A percentile compares a stretch with the other conserved stretches of the same genome.
Evolutionary conservation across 1,284 basidiomycete species (phyloP).

Genomic region (Mrakiaceae sp.): DNA sequence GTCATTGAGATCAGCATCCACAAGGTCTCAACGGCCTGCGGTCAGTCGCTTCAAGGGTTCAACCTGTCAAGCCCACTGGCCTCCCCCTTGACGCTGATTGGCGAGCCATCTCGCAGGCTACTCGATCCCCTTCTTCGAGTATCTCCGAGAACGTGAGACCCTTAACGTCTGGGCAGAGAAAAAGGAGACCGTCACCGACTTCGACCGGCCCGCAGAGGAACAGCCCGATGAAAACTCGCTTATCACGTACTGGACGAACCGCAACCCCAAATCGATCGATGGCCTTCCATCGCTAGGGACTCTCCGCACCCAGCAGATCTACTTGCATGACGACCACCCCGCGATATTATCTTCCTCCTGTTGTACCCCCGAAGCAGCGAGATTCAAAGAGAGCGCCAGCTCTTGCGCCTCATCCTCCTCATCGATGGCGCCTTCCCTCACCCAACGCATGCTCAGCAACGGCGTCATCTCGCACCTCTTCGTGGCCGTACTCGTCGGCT

Average conservation of each 20-base stretch:
- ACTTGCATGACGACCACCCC: background rate
- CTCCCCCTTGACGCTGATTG: background rate
- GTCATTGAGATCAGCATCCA: conserved; percentile 16
- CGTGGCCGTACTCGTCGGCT: background rate
- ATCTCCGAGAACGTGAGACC: conserved; percentile 15
- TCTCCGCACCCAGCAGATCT: background rate
- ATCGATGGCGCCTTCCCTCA: background rate
- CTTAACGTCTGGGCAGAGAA: conserved; percentile 18
- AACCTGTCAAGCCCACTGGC: background rate
- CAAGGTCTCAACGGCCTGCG: conserved; percentile 14
- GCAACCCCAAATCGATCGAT: background rate
- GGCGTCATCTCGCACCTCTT: background rate
- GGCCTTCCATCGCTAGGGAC: conserved; percentile 1
- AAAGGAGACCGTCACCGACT: conserved; percentile 11
- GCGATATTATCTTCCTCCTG: background rate
- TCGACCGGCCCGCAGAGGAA: background rate
- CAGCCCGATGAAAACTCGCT: background rate
- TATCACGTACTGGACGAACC: conserved; percentile 1
- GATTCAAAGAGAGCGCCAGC: background rate
- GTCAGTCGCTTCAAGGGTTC: background rate
- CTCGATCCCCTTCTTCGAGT: conserved; percentile 19
- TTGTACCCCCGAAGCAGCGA: background rate
- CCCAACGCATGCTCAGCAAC: background rate
- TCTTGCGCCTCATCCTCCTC: background rate
- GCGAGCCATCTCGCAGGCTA: conserved; percentile 12